Evolutionary conservation across 345 rosid species (phyloP), one percentile per base, ranked within the genome.

Genomic region (Moricandia moricandioides): DNA sequence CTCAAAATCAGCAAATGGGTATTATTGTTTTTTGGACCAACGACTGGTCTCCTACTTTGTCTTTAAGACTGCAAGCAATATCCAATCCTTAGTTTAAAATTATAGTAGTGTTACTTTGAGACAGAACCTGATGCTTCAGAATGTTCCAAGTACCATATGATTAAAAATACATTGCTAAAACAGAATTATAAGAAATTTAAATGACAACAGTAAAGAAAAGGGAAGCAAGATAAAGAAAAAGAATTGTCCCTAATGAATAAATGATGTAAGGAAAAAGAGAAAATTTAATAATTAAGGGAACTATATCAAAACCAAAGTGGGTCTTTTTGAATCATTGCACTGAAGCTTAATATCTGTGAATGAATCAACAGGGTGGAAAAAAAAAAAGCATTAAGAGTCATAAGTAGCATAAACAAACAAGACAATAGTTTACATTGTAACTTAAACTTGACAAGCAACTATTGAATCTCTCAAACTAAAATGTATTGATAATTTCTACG

Each of bases 1-100:
- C 77, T 71, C 72, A 78, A 65, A 78, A 72, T 78, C 70, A 78
- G 70, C 78, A 72, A 78, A 78, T 78, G 54, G 47, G 69, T 78
- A 54, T 66, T 72, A n/a, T 72, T 78, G 77, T 66, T 72, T 59
- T 78, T 60, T 72, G 74, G 78, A 78, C 81, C 81, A 78, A 73
- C 67, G 81, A 78, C 82, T 68, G 78, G 81, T 72, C 78, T 78
- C 57, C 30, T 35, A 65, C 67, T 71, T 71, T 71, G 72, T 78
- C 51, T 71, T 71, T 56, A 34, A 34, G 49, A 43, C 76, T 71
- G 71, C 62, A 71, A 65, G 59, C 72, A 71, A 47, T 65, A 77
- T 77, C 77, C 57, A 78, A 59, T 71, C 72, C 49, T 27, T 57
- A 65, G 37, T 71, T 77, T 71, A 26, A 57, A 77, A 70, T 24